Base-by-base conservation (phyloP, 495 filamentous ascomycete genomes). In the Parathielavia appendiculata region DNA sequence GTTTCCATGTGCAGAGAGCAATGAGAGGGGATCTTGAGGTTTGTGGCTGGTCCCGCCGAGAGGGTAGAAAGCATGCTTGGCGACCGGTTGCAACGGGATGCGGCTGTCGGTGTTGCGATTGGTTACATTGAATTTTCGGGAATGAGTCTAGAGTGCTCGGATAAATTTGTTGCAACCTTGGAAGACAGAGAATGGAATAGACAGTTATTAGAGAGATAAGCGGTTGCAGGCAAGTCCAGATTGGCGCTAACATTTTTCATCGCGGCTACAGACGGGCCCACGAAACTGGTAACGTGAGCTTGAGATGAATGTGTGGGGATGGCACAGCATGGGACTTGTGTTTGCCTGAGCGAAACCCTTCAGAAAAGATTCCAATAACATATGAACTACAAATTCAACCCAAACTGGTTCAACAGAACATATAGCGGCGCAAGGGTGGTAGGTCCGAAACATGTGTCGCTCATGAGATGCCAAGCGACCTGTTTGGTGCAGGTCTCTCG, bases 381-480 rank as follows among this genome's bases (percentile, higher is more conserved):
- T 16, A 1, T 0, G n/a, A 52, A 13, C 11, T 8, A 2, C 35
- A 23, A 20, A 23, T 16, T 17, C 50, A 41, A 1, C 11, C 22
- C 36, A 13, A 9, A 26, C 23, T 22, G 20, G 50, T 22, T 39
- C 35, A 52, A 12, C 14, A 48, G 3, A 22, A 19, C n/a, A n/a
- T n/a, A n/a, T 22, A 20, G 32, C 19, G n/a, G 5, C 19, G 20
- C 36, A 43, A 34, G 22, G 38, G 43, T 13, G 14, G 51, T 10
- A 43, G 39, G 4, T 54, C 51, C 38, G 39, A 54, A 54, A 54
- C 51, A 43, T 45, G 40, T 35, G 39, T 43, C 52, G n/a, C 39
- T 44, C 52, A 54, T 45, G 40, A 30, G 53, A 47, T 56, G 53
- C 53, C 53, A 56, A 54, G 52, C 17, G 40, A 30, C 23, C 11